Conservation (phyloP, 169 alveolate species). For the Miamiensis avidus region DNA sequence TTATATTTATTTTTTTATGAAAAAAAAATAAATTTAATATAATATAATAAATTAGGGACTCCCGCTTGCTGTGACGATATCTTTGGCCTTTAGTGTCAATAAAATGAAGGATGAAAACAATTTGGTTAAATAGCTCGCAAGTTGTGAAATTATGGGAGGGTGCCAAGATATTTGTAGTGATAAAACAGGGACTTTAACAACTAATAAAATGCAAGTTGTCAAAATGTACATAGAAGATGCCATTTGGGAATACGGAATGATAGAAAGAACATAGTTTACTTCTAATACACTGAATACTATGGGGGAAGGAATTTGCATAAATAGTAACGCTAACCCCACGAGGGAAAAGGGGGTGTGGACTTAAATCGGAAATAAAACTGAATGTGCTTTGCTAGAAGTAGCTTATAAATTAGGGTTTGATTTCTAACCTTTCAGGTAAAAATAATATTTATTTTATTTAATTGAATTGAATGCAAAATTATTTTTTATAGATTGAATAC, state of each 20-base stretch:
- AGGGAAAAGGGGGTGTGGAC: not conserved
- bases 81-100: slow-evolving; percentile 68
- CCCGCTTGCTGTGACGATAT: slow-evolving; percentile 79
- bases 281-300: slow-evolving; percentile 30
- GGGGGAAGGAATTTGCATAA: slow-evolving; percentile 36
- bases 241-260: slow-evolving; percentile 38
- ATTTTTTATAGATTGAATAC: slow-evolving; percentile 16
- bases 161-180: slow-evolving; percentile 75
- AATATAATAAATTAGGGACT: slow-evolving; percentile 45
- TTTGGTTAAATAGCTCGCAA: slow-evolving; percentile 70
- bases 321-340: slow-evolving; percentile 47
- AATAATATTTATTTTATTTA: not conserved
- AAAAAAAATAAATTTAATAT: too few species aligned
- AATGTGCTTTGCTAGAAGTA: slow-evolving; percentile 69
- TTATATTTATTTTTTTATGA: not conserved
- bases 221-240: slow-evolving; percentile 37
- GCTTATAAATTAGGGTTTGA: slow-evolving; percentile 53
- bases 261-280: slow-evolving; percentile 24
- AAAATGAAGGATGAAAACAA: slow-evolving; percentile 74
- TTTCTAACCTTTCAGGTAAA: slow-evolving; percentile 42
- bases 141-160: slow-evolving; percentile 87
- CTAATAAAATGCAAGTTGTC: slow-evolving; percentile 72
- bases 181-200: slow-evolving; percentile 80
- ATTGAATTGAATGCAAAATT: too few species aligned
- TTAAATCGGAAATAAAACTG: slow-evolving; percentile 59